phyloP scores from a whole-genome alignment of 1,284 basidiomycete species.

The Pseudozyma hubeiensis region DNA sequence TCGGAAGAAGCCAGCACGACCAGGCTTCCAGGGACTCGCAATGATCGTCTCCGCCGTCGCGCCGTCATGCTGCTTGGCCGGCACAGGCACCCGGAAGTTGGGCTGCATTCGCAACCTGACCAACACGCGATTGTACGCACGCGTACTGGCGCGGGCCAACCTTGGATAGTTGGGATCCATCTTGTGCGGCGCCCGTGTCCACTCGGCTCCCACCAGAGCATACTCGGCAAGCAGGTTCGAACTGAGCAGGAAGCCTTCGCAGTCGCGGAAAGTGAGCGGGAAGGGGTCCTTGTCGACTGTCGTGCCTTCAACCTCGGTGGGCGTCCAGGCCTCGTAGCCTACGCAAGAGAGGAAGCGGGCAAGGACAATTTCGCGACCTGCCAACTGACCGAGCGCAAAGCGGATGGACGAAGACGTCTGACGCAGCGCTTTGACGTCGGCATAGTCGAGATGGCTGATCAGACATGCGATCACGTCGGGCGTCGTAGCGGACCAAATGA shows the following conservation, averaged over 20 bases:
- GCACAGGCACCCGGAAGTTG: constrained; percentile 15
- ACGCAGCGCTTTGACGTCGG: constrained; percentile 60
- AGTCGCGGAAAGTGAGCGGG: constrained; percentile 58
- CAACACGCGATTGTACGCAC: constrained; percentile 69
- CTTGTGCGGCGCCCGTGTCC: constrained; percentile 46
- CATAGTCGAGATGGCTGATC: constrained; percentile 56
- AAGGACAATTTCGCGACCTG: constrained; percentile 55
- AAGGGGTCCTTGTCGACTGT: constrained; percentile 52
- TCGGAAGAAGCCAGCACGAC: constrained; percentile 67
- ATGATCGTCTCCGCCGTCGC: background rate
- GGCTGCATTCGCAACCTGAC: constrained; percentile 67
- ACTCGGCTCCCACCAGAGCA: constrained; percentile 51
- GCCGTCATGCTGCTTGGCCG: background rate
- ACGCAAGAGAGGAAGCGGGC: constrained; percentile 58
- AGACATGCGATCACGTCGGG: constrained; percentile 54
- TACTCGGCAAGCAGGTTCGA: constrained; percentile 59
- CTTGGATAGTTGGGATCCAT: constrained; percentile 64
- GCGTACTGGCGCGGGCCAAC: constrained; percentile 66
- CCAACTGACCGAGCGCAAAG: constrained; percentile 40
- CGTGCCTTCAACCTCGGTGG: constrained; percentile 10
- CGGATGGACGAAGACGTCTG: constrained; percentile 58
- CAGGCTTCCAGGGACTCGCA: constrained; percentile 61
- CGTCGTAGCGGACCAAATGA: constrained; percentile 56
- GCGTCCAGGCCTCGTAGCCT: constrained; percentile 58
- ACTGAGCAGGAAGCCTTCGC: constrained; percentile 63